These are phyloP conservation scores for Scheffersomyces parashehatae DNA, from an alignment of 1,139 yeast genomes.

Conservation along the genomic window DNA sequence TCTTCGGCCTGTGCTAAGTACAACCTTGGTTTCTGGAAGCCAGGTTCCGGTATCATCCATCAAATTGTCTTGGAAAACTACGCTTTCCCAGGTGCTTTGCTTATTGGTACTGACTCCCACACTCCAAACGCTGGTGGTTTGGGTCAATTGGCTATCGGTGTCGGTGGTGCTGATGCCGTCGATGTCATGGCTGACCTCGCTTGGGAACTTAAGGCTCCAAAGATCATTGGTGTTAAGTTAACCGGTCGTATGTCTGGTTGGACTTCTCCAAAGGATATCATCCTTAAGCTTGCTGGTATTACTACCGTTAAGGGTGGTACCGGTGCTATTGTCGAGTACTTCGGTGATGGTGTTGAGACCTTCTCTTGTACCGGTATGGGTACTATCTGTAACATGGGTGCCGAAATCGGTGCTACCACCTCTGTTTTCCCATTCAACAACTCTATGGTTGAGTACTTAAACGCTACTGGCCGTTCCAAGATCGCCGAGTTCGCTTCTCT, in stretches of 20 bases:
- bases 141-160: conserved; percentile 98
- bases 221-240: conserved; percentile 93
- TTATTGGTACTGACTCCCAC: conserved; percentile 98
- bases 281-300: conserved; percentile 93
- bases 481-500: conserved; percentile 80
- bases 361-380: conserved; percentile 99
- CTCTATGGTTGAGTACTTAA: conserved; percentile 85
- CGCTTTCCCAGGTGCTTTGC: conserved; percentile 96
- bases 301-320: conserved; percentile 99
- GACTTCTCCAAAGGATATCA: conserved; percentile 98
- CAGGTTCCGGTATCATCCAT: conserved; percentile 98
- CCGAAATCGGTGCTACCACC: conserved; percentile 99
- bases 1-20: conserved; percentile 93
- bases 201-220: conserved; percentile 99
- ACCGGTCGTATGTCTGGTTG: conserved; percentile 96
- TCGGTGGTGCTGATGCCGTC: conserved; percentile 99
- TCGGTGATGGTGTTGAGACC: conserved; percentile 94
- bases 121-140: conserved; percentile 99
- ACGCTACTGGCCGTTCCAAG: conserved; percentile 82
- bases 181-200: conserved; percentile 95
- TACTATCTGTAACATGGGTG: conserved; percentile 99
- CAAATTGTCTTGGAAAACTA: conserved; percentile 97
- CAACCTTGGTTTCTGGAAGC: conserved; percentile 99
- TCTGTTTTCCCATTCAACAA: conserved; percentile 96
- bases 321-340: conserved; percentile 95